A percentile compares a stretch with the other conserved stretches of the same genome.
Evolutionary conservation across 192 early-diverging fungal species (phyloP).

Genomic region (Jimgerdemannia lactiflua): DNA sequence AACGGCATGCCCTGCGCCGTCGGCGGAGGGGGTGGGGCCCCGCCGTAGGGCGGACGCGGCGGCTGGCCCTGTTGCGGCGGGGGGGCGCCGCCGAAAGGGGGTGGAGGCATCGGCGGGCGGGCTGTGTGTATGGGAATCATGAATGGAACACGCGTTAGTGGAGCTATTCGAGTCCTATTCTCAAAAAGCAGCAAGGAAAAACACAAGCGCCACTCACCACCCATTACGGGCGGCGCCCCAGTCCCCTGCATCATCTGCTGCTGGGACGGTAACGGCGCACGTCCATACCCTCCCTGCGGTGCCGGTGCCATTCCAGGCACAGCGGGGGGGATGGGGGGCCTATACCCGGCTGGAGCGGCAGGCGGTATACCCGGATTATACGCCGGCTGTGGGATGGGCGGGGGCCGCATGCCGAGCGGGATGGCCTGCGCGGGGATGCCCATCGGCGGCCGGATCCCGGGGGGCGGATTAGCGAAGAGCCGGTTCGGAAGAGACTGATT

Average conservation of each 20-base stretch:
- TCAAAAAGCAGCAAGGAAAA: not conserved
- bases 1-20: not conserved
- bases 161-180: no score
- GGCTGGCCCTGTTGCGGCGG: not conserved
- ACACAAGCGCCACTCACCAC: not conserved
- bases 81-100: not conserved
- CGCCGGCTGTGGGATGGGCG: not conserved
- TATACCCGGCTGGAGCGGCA: not conserved
- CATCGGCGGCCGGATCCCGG: not conserved
- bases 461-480: slow-evolving; percentile 45
- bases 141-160: not conserved
- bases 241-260: not conserved
- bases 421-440: not conserved
- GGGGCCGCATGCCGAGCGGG: not conserved
- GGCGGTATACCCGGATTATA: not conserved
- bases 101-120: no score
- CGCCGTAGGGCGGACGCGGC: not conserved
- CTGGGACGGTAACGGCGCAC: not conserved
- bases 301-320: not conserved
- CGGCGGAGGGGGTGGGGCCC: no score
- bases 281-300: not conserved
- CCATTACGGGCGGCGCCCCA: not conserved
- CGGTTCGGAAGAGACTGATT: slow-evolving; percentile 72
- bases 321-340: not conserved
- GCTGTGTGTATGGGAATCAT: not conserved